phyloP scores from a whole-genome alignment of 495 filamentous ascomycete species.

The Hyaloscypha bicolor region DNA sequence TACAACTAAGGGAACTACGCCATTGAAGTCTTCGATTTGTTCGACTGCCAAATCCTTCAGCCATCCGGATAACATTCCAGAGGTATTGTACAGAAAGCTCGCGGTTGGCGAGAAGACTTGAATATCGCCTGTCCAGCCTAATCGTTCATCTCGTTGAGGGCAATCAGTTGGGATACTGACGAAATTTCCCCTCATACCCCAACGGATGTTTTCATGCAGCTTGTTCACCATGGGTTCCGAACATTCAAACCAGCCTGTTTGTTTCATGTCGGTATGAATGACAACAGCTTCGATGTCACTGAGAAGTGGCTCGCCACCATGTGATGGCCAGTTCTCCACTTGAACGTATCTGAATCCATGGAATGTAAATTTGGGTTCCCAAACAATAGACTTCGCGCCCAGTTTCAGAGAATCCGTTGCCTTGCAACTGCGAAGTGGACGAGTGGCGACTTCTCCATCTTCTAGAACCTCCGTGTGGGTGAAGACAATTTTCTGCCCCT shows the following conservation, averaged over 20 bases:
- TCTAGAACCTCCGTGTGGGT: constrained; percentile 57
- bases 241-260: constrained; percentile 48
- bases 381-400: constrained; percentile 30
- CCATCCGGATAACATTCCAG: constrained; percentile 53
- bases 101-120: constrained; percentile 52
- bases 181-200: constrained; percentile 59
- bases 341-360: constrained; percentile 59
- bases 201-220: constrained; percentile 51
- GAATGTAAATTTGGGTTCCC: constrained; percentile 54
- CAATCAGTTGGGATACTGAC: constrained; percentile 57
- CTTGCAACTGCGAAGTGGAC: constrained; percentile 50
- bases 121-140: constrained; percentile 59
- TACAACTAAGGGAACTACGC: constrained; percentile 18
- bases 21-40: constrained; percentile 24
- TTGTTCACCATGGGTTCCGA: constrained; percentile 50
- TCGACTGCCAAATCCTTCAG: constrained; percentile 36
- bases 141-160: constrained; percentile 56
- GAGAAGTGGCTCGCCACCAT: constrained; percentile 19
- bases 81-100: constrained; percentile 51
- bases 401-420: constrained; percentile 47
- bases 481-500: constrained; percentile 41
- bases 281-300: constrained; percentile 46
- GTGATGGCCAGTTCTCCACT: constrained; percentile 49
- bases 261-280: constrained; percentile 52
- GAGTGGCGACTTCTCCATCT: constrained; percentile 49